Percentiles rank a stretch among this genome's conserved stretches.
Conservation (phyloP, 179 eudicot genomes). For the Silene vulgaris region DNA sequence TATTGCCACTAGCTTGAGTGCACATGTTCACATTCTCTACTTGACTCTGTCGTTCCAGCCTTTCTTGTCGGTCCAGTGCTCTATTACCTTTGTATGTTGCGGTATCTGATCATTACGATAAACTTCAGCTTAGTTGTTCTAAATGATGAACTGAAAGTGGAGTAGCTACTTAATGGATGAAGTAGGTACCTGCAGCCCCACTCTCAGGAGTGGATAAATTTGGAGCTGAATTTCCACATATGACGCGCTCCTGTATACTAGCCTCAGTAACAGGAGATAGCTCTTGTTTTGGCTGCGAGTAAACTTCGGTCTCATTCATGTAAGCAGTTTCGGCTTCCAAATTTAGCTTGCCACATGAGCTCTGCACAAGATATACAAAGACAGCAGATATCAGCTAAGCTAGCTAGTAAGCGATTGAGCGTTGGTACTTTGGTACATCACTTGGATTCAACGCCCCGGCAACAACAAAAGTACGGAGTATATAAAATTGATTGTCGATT, state of each 20-base stretch:
- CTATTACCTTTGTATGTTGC: constrained; percentile 20
- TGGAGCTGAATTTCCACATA: constrained; percentile 24
- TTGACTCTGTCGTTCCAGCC: constrained; percentile 23
- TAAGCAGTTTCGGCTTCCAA: constrained; percentile 40
- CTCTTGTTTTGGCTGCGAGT: constrained; percentile 27
- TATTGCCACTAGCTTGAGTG: constrained; percentile 27
- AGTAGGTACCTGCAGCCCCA: constrained; percentile 24
- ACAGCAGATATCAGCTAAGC: too few species aligned
- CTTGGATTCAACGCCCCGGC: too few species aligned
- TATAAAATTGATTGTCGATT: too few species aligned
- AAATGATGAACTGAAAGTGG: neutral
- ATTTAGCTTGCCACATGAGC: constrained; percentile 64
- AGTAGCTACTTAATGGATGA: neutral
- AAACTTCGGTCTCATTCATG: constrained; percentile 27
- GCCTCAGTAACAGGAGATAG: constrained; percentile 25
- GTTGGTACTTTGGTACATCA: too few species aligned
- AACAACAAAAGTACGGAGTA: too few species aligned
- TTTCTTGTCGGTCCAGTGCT: constrained; percentile 27
- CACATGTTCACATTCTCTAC: constrained; percentile 24
- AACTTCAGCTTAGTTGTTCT: neutral
- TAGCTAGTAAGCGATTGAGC: too few species aligned
- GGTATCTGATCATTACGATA: constrained; percentile 23
- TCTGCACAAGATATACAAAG: constrained; percentile 40
- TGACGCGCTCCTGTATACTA: constrained; percentile 20
- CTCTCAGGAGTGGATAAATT: constrained; percentile 26